Percentiles rank a stretch among this genome's conserved stretches.
Conservation (phyloP, 2,329 filamentous ascomycete genomes). For the Scopulariopsis brevicaulis region DNA sequence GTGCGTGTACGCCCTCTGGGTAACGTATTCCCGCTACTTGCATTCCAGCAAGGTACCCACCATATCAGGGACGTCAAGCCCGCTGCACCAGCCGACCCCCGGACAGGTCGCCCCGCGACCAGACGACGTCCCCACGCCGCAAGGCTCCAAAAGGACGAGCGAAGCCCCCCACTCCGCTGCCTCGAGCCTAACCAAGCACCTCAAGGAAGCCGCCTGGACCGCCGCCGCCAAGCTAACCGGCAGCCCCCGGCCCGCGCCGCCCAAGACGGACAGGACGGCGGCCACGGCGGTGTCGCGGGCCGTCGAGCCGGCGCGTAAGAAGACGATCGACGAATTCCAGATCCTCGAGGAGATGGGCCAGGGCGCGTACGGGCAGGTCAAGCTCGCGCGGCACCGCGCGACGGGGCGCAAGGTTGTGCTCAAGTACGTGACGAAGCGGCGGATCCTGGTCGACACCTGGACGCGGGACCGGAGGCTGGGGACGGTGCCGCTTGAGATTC, state of each 20-base stretch:
- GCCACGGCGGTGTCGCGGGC: slow-evolving; percentile 20
- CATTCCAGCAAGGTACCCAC: slow-evolving; percentile 52
- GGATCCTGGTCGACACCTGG: slow-evolving; percentile 97
- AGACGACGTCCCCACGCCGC: background rate
- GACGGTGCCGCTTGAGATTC: slow-evolving; percentile 92
- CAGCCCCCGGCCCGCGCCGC: slow-evolving; percentile 16
- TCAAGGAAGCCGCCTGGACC: slow-evolving; percentile 43
- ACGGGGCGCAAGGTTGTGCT: slow-evolving; percentile 77
- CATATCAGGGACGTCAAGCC: slow-evolving; percentile 56
- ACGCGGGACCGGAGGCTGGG: slow-evolving; percentile 85
- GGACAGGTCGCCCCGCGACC: slow-evolving; percentile 40
- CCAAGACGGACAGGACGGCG: slow-evolving; percentile 19
- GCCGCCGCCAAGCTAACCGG: slow-evolving; percentile 43
- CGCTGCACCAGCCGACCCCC: slow-evolving; percentile 68
- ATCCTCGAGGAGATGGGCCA: slow-evolving; percentile 98
- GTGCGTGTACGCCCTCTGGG: slow-evolving; percentile 90
- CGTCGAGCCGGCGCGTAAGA: slow-evolving; percentile 45
- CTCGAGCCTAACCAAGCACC: slow-evolving; percentile 39
- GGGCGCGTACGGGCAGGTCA: slow-evolving; percentile 95
- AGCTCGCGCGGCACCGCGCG: slow-evolving; percentile 78
- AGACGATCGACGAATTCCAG: slow-evolving; percentile 78
- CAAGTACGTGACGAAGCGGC: slow-evolving; percentile 94
- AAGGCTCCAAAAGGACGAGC: slow-evolving; percentile 1
- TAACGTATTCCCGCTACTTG: slow-evolving; percentile 89
- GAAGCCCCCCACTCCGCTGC: slow-evolving; percentile 23